Percentiles rank a stretch among this genome's conserved stretches.
Evolutionary conservation across 2,329 filamentous ascomycete species (phyloP).

Genomic region (Salinomyces thailandicus): DNA sequence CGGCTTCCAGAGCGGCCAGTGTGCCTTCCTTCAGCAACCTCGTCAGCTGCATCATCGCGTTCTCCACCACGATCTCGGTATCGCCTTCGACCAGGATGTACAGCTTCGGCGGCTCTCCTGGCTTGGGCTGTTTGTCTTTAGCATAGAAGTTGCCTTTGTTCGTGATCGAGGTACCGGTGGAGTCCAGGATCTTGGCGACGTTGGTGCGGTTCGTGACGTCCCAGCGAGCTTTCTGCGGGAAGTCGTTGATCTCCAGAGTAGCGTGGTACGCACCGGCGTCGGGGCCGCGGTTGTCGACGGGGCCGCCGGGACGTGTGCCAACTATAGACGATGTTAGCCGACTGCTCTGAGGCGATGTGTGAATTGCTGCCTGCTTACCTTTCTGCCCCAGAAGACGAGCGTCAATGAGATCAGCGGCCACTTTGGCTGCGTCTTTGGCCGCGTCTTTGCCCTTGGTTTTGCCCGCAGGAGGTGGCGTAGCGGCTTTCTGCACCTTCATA

Average conservation of each 20-base stretch:
- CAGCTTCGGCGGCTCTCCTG: slow-evolving; percentile 75
- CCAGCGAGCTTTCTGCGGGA: slow-evolving; percentile 97
- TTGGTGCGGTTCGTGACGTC: slow-evolving; percentile 97
- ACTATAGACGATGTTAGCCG: slow-evolving; percentile 11
- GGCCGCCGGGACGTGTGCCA: slow-evolving; percentile 80
- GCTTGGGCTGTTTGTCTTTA: slow-evolving; percentile 65
- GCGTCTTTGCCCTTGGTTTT: slow-evolving; percentile 16
- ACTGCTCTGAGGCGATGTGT: no score
- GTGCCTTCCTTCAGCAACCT: slow-evolving; percentile 82
- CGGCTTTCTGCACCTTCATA: slow-evolving; percentile 63
- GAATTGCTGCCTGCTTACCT: slow-evolving; percentile 41
- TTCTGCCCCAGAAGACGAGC: slow-evolving; percentile 80
- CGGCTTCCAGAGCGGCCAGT: slow-evolving; percentile 77
- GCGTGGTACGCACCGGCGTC: slow-evolving; percentile 95
- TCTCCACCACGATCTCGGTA: slow-evolving; percentile 82
- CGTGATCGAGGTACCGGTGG: slow-evolving; percentile 90
- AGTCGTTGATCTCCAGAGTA: slow-evolving; percentile 97
- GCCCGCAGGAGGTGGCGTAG: slow-evolving; percentile 36
- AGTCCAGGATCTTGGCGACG: slow-evolving; percentile 92
- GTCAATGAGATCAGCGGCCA: slow-evolving; percentile 86
- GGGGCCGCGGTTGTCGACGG: slow-evolving; percentile 96
- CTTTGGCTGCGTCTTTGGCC: slow-evolving; percentile 62
- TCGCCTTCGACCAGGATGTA: slow-evolving; percentile 98
- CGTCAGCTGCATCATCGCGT: slow-evolving; percentile 83
- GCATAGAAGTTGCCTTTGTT: slow-evolving; percentile 91